Base-by-base conservation (phyloP, 352 stramenopile genomes). In the Globisporangium echinulatum region DNA sequence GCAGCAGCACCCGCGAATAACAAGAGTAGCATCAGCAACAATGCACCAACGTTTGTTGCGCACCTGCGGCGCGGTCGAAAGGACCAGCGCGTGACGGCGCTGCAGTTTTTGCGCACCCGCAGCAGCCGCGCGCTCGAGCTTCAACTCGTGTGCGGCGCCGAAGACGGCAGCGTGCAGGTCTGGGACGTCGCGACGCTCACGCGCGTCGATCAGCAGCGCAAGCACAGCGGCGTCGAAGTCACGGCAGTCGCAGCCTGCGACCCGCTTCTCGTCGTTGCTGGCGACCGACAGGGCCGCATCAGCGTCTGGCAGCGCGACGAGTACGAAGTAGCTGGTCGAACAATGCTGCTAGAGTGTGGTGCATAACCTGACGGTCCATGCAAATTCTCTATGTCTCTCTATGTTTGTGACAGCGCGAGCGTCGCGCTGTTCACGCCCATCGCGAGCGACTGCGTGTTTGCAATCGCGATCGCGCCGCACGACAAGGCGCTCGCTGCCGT, bases 101-200 rank as follows among this genome's bases (percentile, higher is more conserved):
- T 92, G 42, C 67, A 74, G 19, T 84, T 87, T 51, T 39, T 88
- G 7, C 62, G 54, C 42, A 59, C 82, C 49, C 11, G 53, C 15
- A 63, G 54, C 6, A 42, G 58, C 15, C 66, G 63, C 3, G 63
- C 75, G 9, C 49, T 86, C 42, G 63, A 77, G 11, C 49, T 86
- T 40, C 70, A 61, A 3, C 15, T 92, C 9, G 61, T 88, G 40
- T 89, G 79, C 42, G 71, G 64, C 4, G 80, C 79, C 39, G 83
- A 92, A 56, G 83, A 89, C 67, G 83, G 79, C 33, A 67, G 72
- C 37, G 74, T 92, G 37, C 83, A 92, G 67, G 69, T 92, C 38
- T 92, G 83, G 83, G 75, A 92, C 61, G 70, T 86, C 10, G 51
- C 67, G 33, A 70, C 67, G 8, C 49, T 71, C 44, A 61, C 57